Base-by-base conservation (phyloP, 139 green algal genomes). In the Haematococcus lacustris region DNA sequence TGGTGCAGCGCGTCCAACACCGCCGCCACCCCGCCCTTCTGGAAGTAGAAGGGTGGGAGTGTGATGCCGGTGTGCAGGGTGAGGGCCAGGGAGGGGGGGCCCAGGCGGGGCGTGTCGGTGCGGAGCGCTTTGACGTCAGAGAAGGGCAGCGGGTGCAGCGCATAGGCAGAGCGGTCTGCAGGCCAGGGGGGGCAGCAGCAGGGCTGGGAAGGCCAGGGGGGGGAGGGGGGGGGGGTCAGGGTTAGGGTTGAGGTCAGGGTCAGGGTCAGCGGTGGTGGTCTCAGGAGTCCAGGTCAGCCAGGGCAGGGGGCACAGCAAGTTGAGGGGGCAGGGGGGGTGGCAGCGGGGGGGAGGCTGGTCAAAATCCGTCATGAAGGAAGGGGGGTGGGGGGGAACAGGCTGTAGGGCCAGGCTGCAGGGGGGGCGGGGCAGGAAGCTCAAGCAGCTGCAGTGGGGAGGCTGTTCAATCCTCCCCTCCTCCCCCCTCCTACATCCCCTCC, bases 11-110 rank as follows among this genome's bases (percentile, higher is more conserved):
- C 72, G 9, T 53, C 9, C 23, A 95, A 71, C n/a, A 94, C 83
- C 13, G 80, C 82, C 32, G 66, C 73, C 28, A 95, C 70, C 33
- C 88, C 89, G 1, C 67, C 35, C 23, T 74, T 74, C 33, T 84
- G 80, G 78, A 97, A 96, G 71, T 90, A 83, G 6, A 96, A 78
- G 2, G 88, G 90, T 17, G 89, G 87, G 57, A 96, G 83, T 2
- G 87, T 91, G 3, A 95, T 68, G 0, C 90, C 91, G 69, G 73
- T 76, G n/a, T 51, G 51, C 40, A 94, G 83, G n/a, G 96, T 86
- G 34, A 97, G 30, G 9, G 84, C 76, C 40, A 97, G 73, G 68
- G 85, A 77, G 39, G 92, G 91, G 37, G 57, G 79, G 3, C 88
- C 89, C 26, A 97, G 74, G n/a, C 81, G 60, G 1, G 90, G 85